Evolutionary conservation across 345 rosid species (phyloP).

Genomic region (Abelmoschus esculentus): DNA sequence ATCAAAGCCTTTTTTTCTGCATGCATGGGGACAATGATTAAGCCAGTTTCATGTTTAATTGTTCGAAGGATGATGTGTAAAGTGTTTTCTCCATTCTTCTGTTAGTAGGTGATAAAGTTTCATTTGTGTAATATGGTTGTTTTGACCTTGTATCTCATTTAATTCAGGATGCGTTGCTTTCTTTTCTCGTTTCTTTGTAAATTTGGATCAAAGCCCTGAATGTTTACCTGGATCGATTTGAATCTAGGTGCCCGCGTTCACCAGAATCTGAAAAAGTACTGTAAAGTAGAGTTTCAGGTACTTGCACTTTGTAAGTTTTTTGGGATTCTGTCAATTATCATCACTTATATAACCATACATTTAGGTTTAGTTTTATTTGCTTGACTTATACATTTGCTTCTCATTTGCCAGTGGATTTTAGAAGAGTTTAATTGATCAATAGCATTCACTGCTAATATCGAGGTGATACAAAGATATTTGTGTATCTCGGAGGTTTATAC

Average conservation of each 20-base stretch:
- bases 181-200: constrained; percentile 14
- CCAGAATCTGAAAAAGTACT: constrained; percentile 22
- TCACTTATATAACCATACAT: background rate
- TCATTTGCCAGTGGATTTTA: constrained; percentile 20
- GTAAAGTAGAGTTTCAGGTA: constrained; percentile 33
- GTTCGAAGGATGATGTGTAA: constrained; percentile 23
- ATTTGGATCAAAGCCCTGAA: constrained; percentile 20
- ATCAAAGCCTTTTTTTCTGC: constrained; percentile 14
- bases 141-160: constrained; percentile 23
- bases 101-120: constrained; percentile 20
- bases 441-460: constrained; percentile 8
- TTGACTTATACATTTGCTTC: constrained; percentile 4
- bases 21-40: constrained; percentile 18
- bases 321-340: constrained; percentile 11
- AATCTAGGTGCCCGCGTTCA: constrained; percentile 25
- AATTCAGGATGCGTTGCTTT: constrained; percentile 20
- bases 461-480: constrained; percentile 16
- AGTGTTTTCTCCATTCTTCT: constrained; percentile 21
- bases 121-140: constrained; percentile 14
- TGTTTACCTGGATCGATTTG: constrained; percentile 33
- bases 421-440: constrained; percentile 17
- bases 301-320: constrained; percentile 6
- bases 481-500: constrained; percentile 5
- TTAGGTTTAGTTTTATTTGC: background rate
- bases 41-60: constrained; percentile 18